phyloP scores from a whole-genome alignment of 2,329 filamentous ascomycete species.

The Colletotrichum trifolii region DNA sequence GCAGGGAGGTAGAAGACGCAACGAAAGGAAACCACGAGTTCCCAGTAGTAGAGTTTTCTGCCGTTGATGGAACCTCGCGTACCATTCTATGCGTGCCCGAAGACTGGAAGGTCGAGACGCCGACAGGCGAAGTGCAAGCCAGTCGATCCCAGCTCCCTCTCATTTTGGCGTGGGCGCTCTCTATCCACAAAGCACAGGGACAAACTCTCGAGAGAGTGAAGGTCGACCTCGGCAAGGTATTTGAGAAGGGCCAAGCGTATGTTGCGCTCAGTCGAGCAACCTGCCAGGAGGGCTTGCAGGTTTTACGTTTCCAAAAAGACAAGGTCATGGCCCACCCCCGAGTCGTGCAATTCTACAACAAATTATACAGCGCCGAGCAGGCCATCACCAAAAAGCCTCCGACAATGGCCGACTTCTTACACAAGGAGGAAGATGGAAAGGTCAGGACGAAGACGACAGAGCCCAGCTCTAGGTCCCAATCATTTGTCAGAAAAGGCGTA shows the following conservation, averaged over 20 bases:
- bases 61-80: conserved; percentile 80
- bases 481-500: conserved; percentile 37
- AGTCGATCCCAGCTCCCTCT: conserved; percentile 85
- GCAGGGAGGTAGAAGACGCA: conserved; percentile 55
- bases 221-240: conserved; percentile 90
- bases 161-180: conserved; percentile 95
- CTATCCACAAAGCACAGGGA: conserved; percentile 97
- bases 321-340: conserved; percentile 96
- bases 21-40: conserved; percentile 62
- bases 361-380: conserved; percentile 79
- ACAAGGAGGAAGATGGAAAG: conserved; percentile 37
- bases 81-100: conserved; percentile 86
- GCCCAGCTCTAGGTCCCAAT: conserved; percentile 25
- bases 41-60: conserved; percentile 86
- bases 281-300: conserved; percentile 86
- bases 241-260: conserved; percentile 98
- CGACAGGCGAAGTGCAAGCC: conserved; percentile 92
- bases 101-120: conserved; percentile 97
- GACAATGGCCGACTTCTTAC: conserved; percentile 54
- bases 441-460: conserved; percentile 44
- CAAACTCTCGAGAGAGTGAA: conserved; percentile 95
- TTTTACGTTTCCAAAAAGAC: conserved; percentile 85
- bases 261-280: conserved; percentile 95
- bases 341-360: conserved; percentile 86
- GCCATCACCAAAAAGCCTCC: conserved; percentile 48